Percentiles rank a stretch among this genome's conserved stretches.
Conservation (phyloP, 495 filamentous ascomycete species). For the Neurospora sp. region DNA sequence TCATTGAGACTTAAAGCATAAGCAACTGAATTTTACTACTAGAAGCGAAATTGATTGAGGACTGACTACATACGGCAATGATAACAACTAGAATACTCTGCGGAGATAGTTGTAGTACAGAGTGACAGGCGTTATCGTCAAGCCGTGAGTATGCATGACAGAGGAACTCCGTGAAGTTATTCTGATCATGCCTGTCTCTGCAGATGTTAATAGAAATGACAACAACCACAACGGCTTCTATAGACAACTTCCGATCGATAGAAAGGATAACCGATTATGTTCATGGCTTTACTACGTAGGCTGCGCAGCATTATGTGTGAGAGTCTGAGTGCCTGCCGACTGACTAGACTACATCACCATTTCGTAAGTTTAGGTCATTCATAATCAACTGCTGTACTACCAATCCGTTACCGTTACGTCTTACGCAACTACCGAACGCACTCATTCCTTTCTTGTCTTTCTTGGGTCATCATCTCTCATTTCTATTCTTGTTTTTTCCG, state of each 20-base stretch:
- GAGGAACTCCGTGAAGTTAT: too few relatives aligned
- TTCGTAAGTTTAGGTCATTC: background rate
- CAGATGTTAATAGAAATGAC: too few relatives aligned
- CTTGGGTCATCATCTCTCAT: background rate
- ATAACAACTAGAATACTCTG: too few relatives aligned
- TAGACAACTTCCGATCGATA: too few relatives aligned
- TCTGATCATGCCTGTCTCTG: too few relatives aligned
- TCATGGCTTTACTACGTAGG: too few relatives aligned
- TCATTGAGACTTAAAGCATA: background rate
- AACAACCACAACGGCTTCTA: too few relatives aligned
- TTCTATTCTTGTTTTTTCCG: background rate
- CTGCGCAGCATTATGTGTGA: background rate
- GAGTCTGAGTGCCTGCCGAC: background rate
- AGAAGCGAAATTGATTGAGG: background rate
- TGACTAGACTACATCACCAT: background rate
- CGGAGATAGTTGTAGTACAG: too few relatives aligned
- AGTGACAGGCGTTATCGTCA: too few relatives aligned
- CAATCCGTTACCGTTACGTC: background rate
- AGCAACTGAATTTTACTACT: background rate
- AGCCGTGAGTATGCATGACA: too few relatives aligned
- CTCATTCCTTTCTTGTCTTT: background rate
- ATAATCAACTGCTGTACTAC: background rate
- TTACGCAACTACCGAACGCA: background rate
- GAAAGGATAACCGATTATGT: too few relatives aligned
- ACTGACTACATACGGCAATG: background rate